A percentile compares a stretch with the other conserved stretches of the same genome.
Evolutionary conservation across 1,284 basidiomycete species (phyloP).

Genomic region (Megacollybia platyphylla): DNA sequence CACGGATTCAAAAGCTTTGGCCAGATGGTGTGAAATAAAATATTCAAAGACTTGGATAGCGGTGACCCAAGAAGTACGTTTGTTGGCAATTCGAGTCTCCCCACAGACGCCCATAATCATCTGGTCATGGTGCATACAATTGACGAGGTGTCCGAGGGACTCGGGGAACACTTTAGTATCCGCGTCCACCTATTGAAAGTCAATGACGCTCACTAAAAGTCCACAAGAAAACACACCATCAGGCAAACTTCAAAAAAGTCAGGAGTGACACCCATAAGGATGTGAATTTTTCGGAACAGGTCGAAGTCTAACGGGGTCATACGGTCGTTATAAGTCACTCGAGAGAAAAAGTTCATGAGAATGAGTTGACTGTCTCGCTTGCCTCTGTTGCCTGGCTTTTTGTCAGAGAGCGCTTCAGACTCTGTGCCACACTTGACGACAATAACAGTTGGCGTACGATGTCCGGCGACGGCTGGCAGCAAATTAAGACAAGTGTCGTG

Average conservation of each 20-base stretch:
- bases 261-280: constrained; percentile 97
- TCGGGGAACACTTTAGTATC: constrained; percentile 90
- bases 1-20: constrained; percentile 97
- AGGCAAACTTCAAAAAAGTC: constrained; percentile 97
- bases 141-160: constrained; percentile 80
- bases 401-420: constrained; percentile 65
- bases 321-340: constrained; percentile 97
- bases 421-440: constrained; percentile 96
- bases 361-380: constrained; percentile 99
- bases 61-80: constrained; percentile 95
- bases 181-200: constrained; percentile 80
- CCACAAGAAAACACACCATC: constrained; percentile 58
- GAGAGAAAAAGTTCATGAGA: constrained; percentile 99
- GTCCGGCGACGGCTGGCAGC: constrained; percentile 57
- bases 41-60: constrained; percentile 98
- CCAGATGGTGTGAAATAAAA: constrained; percentile 97
- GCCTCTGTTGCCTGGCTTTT: constrained; percentile 96
- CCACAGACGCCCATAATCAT: constrained; percentile 99
- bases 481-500: constrained; percentile 3
- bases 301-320: constrained; percentile 98
- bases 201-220: neutral
- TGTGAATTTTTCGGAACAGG: constrained; percentile 92
- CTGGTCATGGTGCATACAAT: constrained; percentile 97
- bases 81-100: constrained; percentile 97
- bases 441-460: constrained; percentile 89